Conservation (phyloP, 139 green algal genomes). For the Chlamydomonas eustigma region DNA sequence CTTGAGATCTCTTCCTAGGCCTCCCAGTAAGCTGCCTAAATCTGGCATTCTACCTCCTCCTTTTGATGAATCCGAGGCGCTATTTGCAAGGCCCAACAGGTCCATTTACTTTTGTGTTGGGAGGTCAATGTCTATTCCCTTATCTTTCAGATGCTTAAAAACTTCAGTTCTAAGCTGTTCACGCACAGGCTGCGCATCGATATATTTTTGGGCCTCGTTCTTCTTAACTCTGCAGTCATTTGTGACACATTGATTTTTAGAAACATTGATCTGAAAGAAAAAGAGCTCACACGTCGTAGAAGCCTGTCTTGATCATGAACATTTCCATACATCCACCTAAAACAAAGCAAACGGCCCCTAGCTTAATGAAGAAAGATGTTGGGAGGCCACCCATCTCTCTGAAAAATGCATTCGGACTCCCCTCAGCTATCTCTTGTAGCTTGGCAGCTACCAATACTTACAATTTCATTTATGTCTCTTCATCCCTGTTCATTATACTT, state of each 20-base stretch:
- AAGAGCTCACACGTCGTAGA: constrained; percentile 68
- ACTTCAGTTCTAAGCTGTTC: background rate
- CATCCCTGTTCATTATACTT: too few relatives aligned
- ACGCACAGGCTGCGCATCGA: background rate
- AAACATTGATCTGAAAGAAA: too few relatives aligned
- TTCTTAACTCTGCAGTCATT: constrained; percentile 4
- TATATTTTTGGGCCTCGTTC: background rate
- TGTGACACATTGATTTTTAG: background rate
- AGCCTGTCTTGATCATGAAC: constrained; percentile 92
- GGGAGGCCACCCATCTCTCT: constrained; percentile 3
- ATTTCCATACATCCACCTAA: constrained; percentile 73
- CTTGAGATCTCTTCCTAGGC: background rate
- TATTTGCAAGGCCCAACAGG: too few relatives aligned
- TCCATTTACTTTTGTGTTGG: background rate
- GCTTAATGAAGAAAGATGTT: constrained; percentile 9
- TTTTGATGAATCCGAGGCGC: too few relatives aligned
- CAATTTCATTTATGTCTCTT: too few relatives aligned
- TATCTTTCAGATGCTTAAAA: background rate
- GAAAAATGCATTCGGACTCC: too few relatives aligned
- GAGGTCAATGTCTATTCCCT: constrained; percentile 8
- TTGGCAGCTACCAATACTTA: too few relatives aligned
- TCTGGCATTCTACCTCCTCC: background rate
- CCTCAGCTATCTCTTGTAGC: too few relatives aligned
- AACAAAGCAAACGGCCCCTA: background rate
- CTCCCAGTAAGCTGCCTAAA: background rate